phyloP scores from a whole-genome alignment of 1,284 basidiomycete species.

The Mycena citricolor region DNA sequence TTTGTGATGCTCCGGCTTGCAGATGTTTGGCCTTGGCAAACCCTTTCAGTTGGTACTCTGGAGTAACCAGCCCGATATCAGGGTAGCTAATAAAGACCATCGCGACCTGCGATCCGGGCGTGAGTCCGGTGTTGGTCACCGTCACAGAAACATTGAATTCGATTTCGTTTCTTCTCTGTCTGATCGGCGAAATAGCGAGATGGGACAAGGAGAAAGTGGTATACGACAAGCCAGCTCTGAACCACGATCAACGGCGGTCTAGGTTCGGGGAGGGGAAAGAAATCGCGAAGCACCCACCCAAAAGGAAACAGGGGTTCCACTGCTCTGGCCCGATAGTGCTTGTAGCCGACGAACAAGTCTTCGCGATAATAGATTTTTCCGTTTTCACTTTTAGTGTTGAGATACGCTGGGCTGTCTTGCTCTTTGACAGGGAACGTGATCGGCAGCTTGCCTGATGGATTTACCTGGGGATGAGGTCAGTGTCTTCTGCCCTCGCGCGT shows the following conservation, averaged over 20 bases:
- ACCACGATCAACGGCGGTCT: neutral
- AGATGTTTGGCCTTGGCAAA: constrained; percentile 50
- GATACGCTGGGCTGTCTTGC: neutral
- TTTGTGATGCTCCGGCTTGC: constrained; percentile 39
- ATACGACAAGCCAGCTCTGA: constrained; percentile 44
- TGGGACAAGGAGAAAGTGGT: constrained; percentile 46
- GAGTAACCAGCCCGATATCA: constrained; percentile 35
- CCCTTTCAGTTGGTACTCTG: constrained; percentile 43
- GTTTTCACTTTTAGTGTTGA: constrained; percentile 35
- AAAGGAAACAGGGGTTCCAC: constrained; percentile 48
- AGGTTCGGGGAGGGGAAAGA: neutral
- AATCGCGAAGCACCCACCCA: constrained; percentile 31
- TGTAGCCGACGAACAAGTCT: constrained; percentile 45
- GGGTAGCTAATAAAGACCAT: constrained; percentile 47
- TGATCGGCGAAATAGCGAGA: constrained; percentile 32
- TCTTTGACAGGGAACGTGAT: constrained; percentile 42
- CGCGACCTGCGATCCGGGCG: constrained; percentile 41
- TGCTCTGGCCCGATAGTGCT: constrained; percentile 39
- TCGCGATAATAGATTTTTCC: constrained; percentile 45
- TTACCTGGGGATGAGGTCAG: too few species aligned
- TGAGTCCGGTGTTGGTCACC: constrained; percentile 41
- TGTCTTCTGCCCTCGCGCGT: too few species aligned
- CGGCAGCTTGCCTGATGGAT: constrained; percentile 50
- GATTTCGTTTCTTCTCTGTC: constrained; percentile 31
- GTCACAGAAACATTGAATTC: constrained; percentile 40